Base-by-base conservation (phyloP, 1,284 basidiomycete species). In the Pseudozyma pruni region DNA sequence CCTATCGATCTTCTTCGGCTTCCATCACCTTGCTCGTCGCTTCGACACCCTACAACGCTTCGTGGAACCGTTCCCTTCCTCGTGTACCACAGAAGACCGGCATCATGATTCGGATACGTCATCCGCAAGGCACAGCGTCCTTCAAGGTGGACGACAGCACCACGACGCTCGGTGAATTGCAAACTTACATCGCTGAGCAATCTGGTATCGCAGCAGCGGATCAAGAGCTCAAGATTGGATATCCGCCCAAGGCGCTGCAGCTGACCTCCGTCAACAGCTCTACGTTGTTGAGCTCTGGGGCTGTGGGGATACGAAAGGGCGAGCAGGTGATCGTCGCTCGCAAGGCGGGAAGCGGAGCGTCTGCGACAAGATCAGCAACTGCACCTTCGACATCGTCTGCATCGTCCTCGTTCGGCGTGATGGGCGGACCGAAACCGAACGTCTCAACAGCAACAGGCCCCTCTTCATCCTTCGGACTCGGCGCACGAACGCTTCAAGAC, bases 201-300 rank as follows among this genome's bases (percentile, higher is more conserved):
- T 48, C 25, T 8, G 52, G 49, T 9, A 68, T 72, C 33, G 29
- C 54, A 6, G 19, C 59, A 0, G 33, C 32, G 11, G 55, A 72
- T 10, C 70, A 72, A 29, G 70, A 68, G 45, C 55, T 74, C 35
- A 63, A 69, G 46, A 53, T 50, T 4, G 72, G 72, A 16, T 74
- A 74, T 37, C 72, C 72, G 10, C 72, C 72, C 6, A 60, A 51
- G 16, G 14, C 47, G 13, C 34, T 71, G 9, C 25, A 19, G n/a
- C 25, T 67, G 8, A 17, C 35, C 16, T 32, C 45, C 1, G 32
- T 51, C 1, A 4, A 25, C 4, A 31, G 19, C 7, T 23, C 20
- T n/a, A 33, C 34, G 6, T 34, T 47, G 14, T 17, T 74, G 14
- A 45, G 49, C 31, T 49, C 56, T 4, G 25, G 20, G 0, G 16